phyloP scores from a whole-genome alignment of 768 basidiomycete species.

The Lentinula detonsa region DNA sequence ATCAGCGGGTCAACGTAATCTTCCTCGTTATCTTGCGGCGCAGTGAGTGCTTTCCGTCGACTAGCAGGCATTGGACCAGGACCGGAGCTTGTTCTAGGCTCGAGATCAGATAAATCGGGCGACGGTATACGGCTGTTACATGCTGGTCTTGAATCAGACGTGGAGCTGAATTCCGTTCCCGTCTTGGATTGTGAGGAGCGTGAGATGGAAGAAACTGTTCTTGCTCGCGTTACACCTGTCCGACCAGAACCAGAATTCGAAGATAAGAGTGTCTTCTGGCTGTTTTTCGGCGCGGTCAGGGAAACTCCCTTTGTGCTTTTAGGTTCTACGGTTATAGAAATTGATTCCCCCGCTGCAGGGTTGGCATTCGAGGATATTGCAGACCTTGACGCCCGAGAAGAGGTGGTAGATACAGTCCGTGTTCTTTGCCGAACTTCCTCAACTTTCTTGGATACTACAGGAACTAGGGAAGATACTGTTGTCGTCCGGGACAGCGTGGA shows the following conservation, averaged over 20 bases:
- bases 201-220: not conserved
- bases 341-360: not conserved
- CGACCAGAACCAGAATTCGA: not conserved
- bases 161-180: not conserved
- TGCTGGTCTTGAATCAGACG: not conserved
- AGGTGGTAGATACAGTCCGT: not conserved
- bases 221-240: not conserved
- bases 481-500: slow-evolving; percentile 13
- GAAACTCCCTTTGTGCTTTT: not conserved
- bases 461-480: not conserved
- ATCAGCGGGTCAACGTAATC: slow-evolving; percentile 25
- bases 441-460: not conserved
- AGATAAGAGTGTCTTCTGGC: not conserved
- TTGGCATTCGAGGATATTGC: not conserved
- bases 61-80: not conserved
- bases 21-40: slow-evolving; percentile 25
- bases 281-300: not conserved
- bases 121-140: slow-evolving; percentile 11
- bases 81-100: slow-evolving; percentile 4
- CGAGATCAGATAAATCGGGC: slow-evolving; percentile 30
- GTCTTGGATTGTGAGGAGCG: not conserved
- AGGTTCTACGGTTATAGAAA: not conserved
- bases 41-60: slow-evolving; percentile 23
- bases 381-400: not conserved
- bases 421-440: not conserved